Evolutionary conservation across 495 filamentous ascomycete species (phyloP).

Genomic region (Massariosphaeria phaeospora): DNA sequence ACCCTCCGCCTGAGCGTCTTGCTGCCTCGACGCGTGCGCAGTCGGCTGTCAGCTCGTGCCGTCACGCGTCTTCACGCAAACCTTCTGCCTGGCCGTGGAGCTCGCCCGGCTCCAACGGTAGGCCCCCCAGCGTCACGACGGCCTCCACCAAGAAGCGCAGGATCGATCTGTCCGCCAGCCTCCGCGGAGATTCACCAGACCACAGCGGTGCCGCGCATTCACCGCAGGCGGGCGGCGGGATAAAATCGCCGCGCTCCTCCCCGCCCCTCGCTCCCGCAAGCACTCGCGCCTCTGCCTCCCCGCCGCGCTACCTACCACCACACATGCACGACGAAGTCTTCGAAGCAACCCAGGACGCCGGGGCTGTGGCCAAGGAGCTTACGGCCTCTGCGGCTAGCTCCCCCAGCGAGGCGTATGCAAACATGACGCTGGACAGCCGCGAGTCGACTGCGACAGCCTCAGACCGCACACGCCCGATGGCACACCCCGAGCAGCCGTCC

Average conservation of each 20-base stretch:
- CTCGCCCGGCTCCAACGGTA: constrained; percentile 30
- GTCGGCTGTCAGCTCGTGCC: background rate
- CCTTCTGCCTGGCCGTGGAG: constrained; percentile 33
- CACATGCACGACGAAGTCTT: constrained; percentile 58
- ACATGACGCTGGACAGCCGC: constrained; percentile 60
- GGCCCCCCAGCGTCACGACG: constrained; percentile 60
- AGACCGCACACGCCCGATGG: constrained; percentile 6
- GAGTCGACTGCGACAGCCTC: constrained; percentile 45
- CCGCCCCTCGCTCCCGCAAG: constrained; percentile 31
- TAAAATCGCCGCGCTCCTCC: constrained; percentile 31
- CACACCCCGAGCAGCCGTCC: constrained; percentile 1
- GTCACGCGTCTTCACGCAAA: constrained; percentile 14
- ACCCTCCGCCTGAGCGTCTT: constrained; percentile 10
- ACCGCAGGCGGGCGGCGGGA: constrained; percentile 25
- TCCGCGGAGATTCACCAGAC: constrained; percentile 25
- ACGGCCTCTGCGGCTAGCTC: constrained; percentile 57
- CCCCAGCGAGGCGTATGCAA: constrained; percentile 68
- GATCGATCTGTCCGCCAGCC: constrained; percentile 53
- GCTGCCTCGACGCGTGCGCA: constrained; percentile 3
- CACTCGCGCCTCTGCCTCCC: constrained; percentile 41
- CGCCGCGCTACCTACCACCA: constrained; percentile 54
- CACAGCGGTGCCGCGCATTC: constrained; percentile 14
- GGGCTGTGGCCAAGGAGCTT: constrained; percentile 28
- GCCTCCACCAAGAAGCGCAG: constrained; percentile 88
- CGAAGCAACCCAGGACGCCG: constrained; percentile 41